phyloP scores from a whole-genome alignment of 2,329 filamentous ascomycete genomes.

The Fusarium dimerum region DNA sequence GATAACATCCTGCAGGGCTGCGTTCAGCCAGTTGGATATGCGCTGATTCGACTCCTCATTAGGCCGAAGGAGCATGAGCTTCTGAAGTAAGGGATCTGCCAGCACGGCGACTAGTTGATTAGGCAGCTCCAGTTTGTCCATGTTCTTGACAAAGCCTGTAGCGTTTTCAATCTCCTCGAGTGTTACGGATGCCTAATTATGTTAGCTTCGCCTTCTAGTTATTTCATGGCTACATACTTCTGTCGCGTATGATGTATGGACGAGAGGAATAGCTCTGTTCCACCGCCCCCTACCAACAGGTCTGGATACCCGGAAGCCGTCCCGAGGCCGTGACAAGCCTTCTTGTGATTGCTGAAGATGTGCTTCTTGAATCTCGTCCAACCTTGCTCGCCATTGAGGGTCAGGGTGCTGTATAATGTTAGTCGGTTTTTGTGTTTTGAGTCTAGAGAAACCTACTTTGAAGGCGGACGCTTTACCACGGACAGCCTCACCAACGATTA shows the following conservation, averaged over 20 bases:
- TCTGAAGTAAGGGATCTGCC: constrained; percentile 75
- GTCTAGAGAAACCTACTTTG: constrained; percentile 43
- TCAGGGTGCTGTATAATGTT: constrained; percentile 64
- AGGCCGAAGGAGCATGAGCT: constrained; percentile 67
- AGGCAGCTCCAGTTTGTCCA: constrained; percentile 79
- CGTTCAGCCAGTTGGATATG: constrained; percentile 60
- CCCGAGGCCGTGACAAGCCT: constrained; percentile 34
- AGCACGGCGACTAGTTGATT: constrained; percentile 80
- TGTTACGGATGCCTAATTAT: constrained; percentile 57
- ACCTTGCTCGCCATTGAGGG: constrained; percentile 68
- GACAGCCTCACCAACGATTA: constrained; percentile 72
- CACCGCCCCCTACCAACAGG: constrained; percentile 34
- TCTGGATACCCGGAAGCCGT: constrained; percentile 65
- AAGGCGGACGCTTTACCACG: constrained; percentile 62
- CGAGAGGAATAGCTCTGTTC: constrained; percentile 58
- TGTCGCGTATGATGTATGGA: constrained; percentile 73
- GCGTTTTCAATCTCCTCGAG: constrained; percentile 78
- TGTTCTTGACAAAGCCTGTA: constrained; percentile 66
- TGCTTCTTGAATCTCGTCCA: constrained; percentile 66
- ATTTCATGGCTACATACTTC: constrained; percentile 49
- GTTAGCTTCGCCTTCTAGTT: constrained; percentile 6
- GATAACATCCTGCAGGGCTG: constrained; percentile 57
- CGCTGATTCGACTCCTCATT: constrained; percentile 52
- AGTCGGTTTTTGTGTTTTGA: not conserved
- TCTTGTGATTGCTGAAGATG: constrained; percentile 51